phyloP scores from a whole-genome alignment of 1,284 basidiomycete genomes.

The Microbotryum silenes-acaulis region DNA sequence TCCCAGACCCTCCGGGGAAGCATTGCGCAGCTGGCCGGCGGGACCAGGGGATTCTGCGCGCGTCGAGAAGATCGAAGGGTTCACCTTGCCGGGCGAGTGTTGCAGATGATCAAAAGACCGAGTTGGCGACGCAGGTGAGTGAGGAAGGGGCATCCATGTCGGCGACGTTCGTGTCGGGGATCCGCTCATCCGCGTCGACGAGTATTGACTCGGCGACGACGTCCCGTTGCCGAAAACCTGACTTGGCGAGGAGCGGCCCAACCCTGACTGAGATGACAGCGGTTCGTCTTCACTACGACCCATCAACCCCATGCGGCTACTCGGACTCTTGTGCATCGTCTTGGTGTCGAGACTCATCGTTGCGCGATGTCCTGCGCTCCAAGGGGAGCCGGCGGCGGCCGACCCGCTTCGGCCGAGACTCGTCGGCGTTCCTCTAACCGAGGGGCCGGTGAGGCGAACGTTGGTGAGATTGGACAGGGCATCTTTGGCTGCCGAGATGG shows the following conservation, averaged over 20 bases:
- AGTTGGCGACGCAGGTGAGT: neutral
- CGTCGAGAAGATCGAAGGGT: constrained; percentile 25
- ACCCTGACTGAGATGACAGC: neutral
- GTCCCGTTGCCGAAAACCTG: neutral
- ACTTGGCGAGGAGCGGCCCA: neutral
- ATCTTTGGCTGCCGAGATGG: neutral
- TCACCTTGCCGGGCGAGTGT: constrained; percentile 8
- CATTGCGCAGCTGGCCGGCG: neutral
- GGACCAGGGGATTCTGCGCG: constrained; percentile 5
- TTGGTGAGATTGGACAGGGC: neutral
- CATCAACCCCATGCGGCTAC: neutral
- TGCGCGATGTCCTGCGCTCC: neutral
- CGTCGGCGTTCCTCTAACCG: neutral
- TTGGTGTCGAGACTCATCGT: constrained; percentile 2
- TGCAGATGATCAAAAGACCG: neutral
- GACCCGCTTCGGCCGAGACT: neutral
- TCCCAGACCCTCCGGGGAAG: neutral
- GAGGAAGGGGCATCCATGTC: too few species aligned
- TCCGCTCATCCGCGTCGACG: neutral
- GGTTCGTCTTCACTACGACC: neutral
- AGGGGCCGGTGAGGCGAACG: neutral
- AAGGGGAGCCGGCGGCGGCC: neutral
- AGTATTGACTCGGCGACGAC: neutral
- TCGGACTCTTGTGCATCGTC: neutral
- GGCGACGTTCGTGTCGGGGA: neutral